phyloP scores from a whole-genome alignment of 202 grass and related monocot genomes.

The Zoysia matrella region DNA sequence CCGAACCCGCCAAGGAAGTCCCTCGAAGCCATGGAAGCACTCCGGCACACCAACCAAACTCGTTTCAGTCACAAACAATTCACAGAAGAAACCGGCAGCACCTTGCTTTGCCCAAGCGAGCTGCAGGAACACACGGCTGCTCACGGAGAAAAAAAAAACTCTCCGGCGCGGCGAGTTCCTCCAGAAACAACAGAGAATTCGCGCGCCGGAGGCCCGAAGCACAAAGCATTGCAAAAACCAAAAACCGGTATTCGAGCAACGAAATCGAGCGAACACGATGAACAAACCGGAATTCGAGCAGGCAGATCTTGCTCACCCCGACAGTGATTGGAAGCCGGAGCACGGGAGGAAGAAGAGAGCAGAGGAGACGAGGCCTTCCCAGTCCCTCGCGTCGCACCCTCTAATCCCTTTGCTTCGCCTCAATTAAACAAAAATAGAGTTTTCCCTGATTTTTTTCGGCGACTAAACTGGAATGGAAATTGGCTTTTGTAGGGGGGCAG shows the following conservation, averaged over 20 bases:
- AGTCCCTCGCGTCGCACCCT: constrained; percentile 26
- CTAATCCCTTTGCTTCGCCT: constrained; percentile 47
- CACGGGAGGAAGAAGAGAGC: constrained; percentile 7
- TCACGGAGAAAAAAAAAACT: neutral
- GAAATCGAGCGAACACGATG: neutral
- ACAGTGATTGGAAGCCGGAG: neutral
- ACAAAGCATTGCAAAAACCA: constrained; percentile 33
- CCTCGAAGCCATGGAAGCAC: constrained; percentile 38
- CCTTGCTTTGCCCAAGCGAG: neutral
- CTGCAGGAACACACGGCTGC: constrained; percentile 15
- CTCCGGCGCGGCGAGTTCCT: constrained; percentile 18
- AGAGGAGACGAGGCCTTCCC: constrained; percentile 43
- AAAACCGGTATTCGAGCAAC: neutral
- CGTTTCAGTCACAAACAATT: neutral
- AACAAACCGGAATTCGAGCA: neutral
- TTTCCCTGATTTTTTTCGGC: constrained; percentile 14
- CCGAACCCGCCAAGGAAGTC: constrained; percentile 80
- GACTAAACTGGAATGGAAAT: constrained; percentile 38
- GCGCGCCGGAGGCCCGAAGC: neutral
- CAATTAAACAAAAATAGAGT: constrained; percentile 34
- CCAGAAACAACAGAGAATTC: neutral
- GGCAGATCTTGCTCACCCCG: constrained; percentile 20
- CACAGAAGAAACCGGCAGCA: constrained; percentile 23
- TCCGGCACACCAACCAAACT: neutral
- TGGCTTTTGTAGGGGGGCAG: neutral